Evolutionary conservation across 1,284 basidiomycete species (phyloP).

Genomic region (Irpex lacteus): DNA sequence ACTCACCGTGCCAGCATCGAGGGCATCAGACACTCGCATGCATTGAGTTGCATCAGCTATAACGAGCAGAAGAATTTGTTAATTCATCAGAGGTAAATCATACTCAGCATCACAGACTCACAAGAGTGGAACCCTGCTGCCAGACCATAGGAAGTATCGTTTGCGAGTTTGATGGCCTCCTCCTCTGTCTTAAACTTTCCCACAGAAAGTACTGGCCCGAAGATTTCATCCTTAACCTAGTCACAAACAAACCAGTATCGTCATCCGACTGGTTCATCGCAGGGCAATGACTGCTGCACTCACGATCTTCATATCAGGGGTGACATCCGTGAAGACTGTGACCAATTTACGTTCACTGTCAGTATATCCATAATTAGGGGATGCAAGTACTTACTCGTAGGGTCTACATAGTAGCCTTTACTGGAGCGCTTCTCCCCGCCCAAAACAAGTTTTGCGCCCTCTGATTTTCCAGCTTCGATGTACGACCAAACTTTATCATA

Average conservation of each 20-base stretch:
- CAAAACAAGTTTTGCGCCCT: slow-evolving; percentile 78
- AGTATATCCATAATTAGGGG: background rate
- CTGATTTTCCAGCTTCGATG: slow-evolving; percentile 82
- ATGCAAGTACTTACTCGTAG: slow-evolving; percentile 55
- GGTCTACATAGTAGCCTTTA: slow-evolving; percentile 75
- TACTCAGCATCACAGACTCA: slow-evolving; percentile 32
- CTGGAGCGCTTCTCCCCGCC: slow-evolving; percentile 75
- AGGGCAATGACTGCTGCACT: slow-evolving; percentile 24
- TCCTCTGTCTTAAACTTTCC: slow-evolving; percentile 79
- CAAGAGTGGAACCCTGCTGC: slow-evolving; percentile 89
- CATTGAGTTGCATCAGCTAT: slow-evolving; percentile 83
- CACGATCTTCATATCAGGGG: slow-evolving; percentile 76
- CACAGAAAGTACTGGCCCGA: slow-evolving; percentile 80
- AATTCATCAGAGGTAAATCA: slow-evolving; percentile 6
- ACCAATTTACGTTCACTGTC: background rate
- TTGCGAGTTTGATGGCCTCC: slow-evolving; percentile 77
- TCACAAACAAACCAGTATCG: slow-evolving; percentile 2
- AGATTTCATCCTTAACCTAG: slow-evolving; percentile 83
- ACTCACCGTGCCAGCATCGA: slow-evolving; percentile 84
- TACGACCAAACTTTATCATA: slow-evolving; percentile 89
- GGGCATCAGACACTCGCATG: slow-evolving; percentile 76
- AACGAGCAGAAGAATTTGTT: background rate
- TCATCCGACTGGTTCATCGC: background rate
- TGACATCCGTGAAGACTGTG: slow-evolving; percentile 73
- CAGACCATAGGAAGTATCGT: slow-evolving; percentile 84